These are phyloP conservation scores for Calamus simplicifolius DNA, from an alignment of 176 grass and related monocot genomes.

Conservation along the genomic window DNA sequence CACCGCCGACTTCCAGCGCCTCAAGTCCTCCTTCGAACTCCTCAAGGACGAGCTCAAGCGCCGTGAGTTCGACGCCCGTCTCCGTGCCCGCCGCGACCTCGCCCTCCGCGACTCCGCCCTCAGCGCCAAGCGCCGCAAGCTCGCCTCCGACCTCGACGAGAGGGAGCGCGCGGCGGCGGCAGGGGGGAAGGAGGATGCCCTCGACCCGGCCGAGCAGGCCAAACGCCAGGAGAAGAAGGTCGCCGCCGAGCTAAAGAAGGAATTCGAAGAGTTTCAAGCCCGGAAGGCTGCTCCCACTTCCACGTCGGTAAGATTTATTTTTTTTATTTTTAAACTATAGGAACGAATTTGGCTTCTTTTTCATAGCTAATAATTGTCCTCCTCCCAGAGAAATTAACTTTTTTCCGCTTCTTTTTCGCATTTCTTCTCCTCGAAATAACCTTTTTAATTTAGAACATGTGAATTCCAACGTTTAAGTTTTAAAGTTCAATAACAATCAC, in stretches of 20 bases:
- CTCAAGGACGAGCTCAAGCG: constrained; percentile 59
- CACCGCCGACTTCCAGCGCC: constrained; percentile 78
- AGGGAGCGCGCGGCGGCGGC: constrained; percentile 46
- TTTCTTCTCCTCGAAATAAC: too few relatives aligned
- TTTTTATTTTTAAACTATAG: not conserved
- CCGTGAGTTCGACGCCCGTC: constrained; percentile 55
- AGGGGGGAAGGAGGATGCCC: not conserved
- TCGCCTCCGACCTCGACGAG: constrained; percentile 67
- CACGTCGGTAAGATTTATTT: constrained; percentile 34
- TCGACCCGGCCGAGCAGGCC: constrained; percentile 25
- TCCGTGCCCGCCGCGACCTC: constrained; percentile 47
- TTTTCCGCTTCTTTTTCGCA: too few relatives aligned
- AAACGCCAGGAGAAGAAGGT: constrained; percentile 32
- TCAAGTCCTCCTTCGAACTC: constrained; percentile 56
- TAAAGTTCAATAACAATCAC: too few relatives aligned
- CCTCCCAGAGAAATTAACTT: too few relatives aligned
- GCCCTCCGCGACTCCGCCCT: constrained; percentile 25
- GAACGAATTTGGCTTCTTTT: too few relatives aligned
- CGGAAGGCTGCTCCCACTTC: constrained; percentile 20
- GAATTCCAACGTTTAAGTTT: too few relatives aligned
- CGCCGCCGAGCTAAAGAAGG: constrained; percentile 38
- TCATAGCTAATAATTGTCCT: too few relatives aligned
- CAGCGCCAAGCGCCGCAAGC: constrained; percentile 51
- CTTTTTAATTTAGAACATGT: too few relatives aligned
- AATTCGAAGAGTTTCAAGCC: constrained; percentile 33